These are phyloP conservation scores for Veloboletus limbatus DNA, from an alignment of 1,284 basidiomycete genomes.

Conservation along the genomic window DNA sequence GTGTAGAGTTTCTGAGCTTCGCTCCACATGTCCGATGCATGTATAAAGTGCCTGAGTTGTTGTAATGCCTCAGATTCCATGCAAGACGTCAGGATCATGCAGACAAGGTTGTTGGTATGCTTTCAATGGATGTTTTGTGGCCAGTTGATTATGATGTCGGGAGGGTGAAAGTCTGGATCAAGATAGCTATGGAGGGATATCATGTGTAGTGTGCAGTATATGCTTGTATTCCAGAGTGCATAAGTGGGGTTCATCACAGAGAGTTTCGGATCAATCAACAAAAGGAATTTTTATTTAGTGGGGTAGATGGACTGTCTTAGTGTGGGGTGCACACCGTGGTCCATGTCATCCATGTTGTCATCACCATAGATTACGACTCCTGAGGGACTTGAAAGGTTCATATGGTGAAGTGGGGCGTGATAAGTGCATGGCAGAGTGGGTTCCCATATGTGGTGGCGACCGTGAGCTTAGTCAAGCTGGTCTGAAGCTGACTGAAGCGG, in stretches of 20 bases:
- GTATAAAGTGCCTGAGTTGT: constrained; percentile 2
- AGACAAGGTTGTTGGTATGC: constrained; percentile 5
- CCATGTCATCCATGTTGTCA: too few relatives aligned
- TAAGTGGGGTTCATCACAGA: background rate
- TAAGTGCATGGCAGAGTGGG: too few relatives aligned
- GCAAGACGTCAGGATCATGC: background rate
- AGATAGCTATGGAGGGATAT: constrained; percentile 3
- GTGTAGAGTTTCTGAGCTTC: background rate
- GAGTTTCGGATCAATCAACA: background rate
- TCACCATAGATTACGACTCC: too few relatives aligned
- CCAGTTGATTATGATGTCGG: too few relatives aligned
- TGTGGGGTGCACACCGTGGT: too few relatives aligned
- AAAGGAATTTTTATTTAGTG: too few relatives aligned
- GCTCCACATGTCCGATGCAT: background rate
- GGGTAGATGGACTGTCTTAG: too few relatives aligned
- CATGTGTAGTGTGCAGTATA: background rate
- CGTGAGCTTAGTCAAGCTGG: too few relatives aligned
- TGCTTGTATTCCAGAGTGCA: background rate
- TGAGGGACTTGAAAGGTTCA: too few relatives aligned
- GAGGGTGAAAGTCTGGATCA: background rate
- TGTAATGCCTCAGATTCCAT: background rate
- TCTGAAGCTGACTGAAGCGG: too few relatives aligned
- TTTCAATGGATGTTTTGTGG: background rate
- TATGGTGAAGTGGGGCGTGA: too few relatives aligned
- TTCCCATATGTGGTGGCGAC: too few relatives aligned